Conservation (phyloP, 2,329 filamentous ascomycete species). For the Keithomyces neogunnii region DNA sequence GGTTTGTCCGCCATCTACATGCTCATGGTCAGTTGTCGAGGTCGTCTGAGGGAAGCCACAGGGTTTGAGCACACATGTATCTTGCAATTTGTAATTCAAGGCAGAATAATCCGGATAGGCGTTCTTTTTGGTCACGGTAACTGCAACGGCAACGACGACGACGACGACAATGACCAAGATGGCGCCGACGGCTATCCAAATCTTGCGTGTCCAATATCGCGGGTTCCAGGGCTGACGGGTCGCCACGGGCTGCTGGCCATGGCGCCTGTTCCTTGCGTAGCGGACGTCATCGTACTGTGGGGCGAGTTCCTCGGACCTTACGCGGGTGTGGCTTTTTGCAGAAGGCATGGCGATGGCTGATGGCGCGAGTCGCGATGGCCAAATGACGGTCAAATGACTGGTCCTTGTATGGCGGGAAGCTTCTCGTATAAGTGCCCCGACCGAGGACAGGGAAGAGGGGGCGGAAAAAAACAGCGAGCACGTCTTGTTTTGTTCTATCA, state of each 20-base stretch:
- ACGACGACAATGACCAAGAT: slow-evolving; percentile 35
- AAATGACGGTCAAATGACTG: too few species aligned
- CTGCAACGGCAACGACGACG: slow-evolving; percentile 38
- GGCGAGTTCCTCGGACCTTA: slow-evolving; percentile 16
- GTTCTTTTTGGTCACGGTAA: slow-evolving; percentile 29
- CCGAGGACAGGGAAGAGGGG: too few species aligned
- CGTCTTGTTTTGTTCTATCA: too few species aligned
- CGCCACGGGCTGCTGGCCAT: slow-evolving; percentile 12
- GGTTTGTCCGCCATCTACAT: slow-evolving; percentile 34
- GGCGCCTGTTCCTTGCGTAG: slow-evolving; percentile 12
- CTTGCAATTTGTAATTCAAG: slow-evolving; percentile 37
- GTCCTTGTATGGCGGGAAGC: too few species aligned
- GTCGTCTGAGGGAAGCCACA: too few species aligned
- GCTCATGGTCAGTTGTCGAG: neutral
- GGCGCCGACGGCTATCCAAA: slow-evolving; percentile 34
- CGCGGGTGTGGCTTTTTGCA: slow-evolving; percentile 5
- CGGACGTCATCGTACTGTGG: slow-evolving; percentile 20
- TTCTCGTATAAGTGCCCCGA: too few species aligned
- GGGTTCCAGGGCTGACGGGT: slow-evolving; percentile 32
- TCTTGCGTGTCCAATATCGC: slow-evolving; percentile 43
- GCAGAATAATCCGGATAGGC: slow-evolving; percentile 40
- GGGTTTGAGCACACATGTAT: slow-evolving; percentile 34
- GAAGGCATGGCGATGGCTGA: neutral
- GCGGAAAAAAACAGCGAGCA: too few species aligned
- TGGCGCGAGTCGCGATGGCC: too few species aligned